These are phyloP conservation scores for Talaromyces sp. DNA, from an alignment of 2,329 filamentous ascomycete species.

Conservation along the genomic window DNA sequence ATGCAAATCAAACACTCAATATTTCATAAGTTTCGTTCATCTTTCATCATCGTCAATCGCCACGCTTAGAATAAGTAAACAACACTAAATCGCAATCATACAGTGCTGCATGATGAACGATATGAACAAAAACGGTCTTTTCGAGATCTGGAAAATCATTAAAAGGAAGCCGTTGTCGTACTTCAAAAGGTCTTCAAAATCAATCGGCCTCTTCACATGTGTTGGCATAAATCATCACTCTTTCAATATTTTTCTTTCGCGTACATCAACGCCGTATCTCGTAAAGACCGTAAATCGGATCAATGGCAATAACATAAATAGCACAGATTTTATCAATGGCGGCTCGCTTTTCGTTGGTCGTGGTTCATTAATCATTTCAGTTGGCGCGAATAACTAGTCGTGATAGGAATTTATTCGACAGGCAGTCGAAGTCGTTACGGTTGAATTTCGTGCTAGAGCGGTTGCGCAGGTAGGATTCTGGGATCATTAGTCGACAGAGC, in stretches of 20 bases:
- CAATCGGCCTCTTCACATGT: neutral
- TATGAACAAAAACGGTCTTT: neutral
- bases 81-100: slow-evolving; percentile 9
- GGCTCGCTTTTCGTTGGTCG: slow-evolving; percentile 14
- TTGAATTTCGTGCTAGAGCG: slow-evolving; percentile 81
- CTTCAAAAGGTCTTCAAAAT: slow-evolving; percentile 1
- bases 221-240: slow-evolving; percentile 13
- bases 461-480: slow-evolving; percentile 81
- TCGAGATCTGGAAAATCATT: neutral
- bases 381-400: slow-evolving; percentile 95
- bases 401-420: slow-evolving; percentile 96
- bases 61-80: slow-evolving; percentile 26
- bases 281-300: slow-evolving; percentile 8
- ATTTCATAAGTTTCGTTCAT: slow-evolving; percentile 43
- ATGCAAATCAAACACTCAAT: slow-evolving; percentile 20
- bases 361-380: slow-evolving; percentile 40
- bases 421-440: slow-evolving; percentile 84
- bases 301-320: slow-evolving; percentile 6
- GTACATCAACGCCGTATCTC: slow-evolving; percentile 17
- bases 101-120: neutral
- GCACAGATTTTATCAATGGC: slow-evolving; percentile 16
- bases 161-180: neutral
- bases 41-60: slow-evolving; percentile 38
- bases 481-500: neutral
- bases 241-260: slow-evolving; percentile 5